These are phyloP conservation scores for Syzygium jambos DNA, from an alignment of 345 rosid genomes.

Conservation along the genomic window DNA sequence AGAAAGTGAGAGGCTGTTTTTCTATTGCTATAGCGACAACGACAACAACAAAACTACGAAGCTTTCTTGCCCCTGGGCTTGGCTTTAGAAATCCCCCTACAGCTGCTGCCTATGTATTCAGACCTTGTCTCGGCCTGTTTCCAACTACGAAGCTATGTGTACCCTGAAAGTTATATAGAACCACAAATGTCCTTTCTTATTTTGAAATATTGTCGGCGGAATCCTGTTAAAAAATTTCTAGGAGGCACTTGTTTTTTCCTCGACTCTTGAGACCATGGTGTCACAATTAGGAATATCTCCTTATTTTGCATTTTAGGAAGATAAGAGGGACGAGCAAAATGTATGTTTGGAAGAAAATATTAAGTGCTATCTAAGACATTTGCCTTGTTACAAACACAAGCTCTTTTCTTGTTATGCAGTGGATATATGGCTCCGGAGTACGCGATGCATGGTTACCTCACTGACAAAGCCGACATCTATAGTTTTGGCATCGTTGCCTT, in stretches of 20 bases:
- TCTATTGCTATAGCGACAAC: not conserved
- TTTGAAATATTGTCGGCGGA: no score
- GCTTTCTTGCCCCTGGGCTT: not conserved
- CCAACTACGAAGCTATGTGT: not conserved
- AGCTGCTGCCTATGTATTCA: not conserved
- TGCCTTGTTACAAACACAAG: not conserved
- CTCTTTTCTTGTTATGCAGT: not conserved
- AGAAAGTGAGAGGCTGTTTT: not conserved
- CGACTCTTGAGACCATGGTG: not conserved
- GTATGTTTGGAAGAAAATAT: no score
- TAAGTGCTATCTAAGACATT: not conserved
- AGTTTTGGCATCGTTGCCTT: slow-evolving; percentile 23
- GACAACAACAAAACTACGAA: not conserved
- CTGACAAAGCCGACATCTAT: slow-evolving; percentile 26
- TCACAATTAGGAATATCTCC: no score
- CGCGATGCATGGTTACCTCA: slow-evolving; percentile 22
- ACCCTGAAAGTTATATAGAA: not conserved
- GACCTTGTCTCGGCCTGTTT: not conserved
- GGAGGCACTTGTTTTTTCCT: not conserved
- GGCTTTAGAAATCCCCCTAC: not conserved
- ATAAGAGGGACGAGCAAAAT: no score
- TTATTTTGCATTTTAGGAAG: no score
- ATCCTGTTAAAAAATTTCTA: no score
- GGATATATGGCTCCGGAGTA: slow-evolving; percentile 37
- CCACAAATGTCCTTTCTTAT: not conserved